A percentile compares a stretch with the other conserved stretches of the same genome.
These are phyloP conservation scores for Alternaria angustiovoidea DNA, from an alignment of 2,329 filamentous ascomycete species.

Conservation along the genomic window DNA sequence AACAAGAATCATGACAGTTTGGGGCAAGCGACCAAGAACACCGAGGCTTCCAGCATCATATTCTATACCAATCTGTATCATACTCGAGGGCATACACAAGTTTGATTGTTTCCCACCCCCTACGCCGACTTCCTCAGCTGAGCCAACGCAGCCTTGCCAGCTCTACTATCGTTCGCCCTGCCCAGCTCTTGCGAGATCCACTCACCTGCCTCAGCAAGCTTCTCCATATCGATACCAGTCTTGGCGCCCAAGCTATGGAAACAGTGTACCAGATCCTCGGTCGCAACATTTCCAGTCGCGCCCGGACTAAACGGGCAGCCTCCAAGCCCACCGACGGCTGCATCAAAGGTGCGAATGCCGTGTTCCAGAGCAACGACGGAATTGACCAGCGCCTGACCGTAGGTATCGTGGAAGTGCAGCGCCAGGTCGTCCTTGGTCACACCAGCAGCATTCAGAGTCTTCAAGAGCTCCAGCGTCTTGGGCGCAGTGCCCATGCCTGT, in stretches of 20 bases:
- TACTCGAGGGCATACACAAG: neutral
- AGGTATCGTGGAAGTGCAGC: slow-evolving; percentile 90
- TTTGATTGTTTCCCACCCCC: neutral
- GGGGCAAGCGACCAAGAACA: too few species aligned
- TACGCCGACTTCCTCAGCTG: slow-evolving; percentile 31
- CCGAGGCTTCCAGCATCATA: too few species aligned
- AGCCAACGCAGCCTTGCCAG: slow-evolving; percentile 50
- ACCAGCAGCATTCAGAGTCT: slow-evolving; percentile 70
- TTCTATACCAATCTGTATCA: neutral
- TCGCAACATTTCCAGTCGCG: slow-evolving; percentile 85
- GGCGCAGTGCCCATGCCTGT: slow-evolving; percentile 89
- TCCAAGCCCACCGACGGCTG: slow-evolving; percentile 79
- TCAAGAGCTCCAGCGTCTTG: slow-evolving; percentile 69
- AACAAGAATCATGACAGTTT: too few species aligned
- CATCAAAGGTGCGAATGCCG: slow-evolving; percentile 81
- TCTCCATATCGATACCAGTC: slow-evolving; percentile 68
- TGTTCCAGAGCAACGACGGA: slow-evolving; percentile 78
- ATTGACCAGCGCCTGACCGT: slow-evolving; percentile 85
- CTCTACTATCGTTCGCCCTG: slow-evolving; percentile 48
- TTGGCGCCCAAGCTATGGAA: slow-evolving; percentile 76
- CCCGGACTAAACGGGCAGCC: slow-evolving; percentile 87
- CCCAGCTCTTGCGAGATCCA: slow-evolving; percentile 51
- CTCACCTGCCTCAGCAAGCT: slow-evolving; percentile 47
- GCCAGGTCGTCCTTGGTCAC: slow-evolving; percentile 75
- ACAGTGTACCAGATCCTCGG: slow-evolving; percentile 82